Conservation (phyloP, 176 grass and related monocot genomes). For the Oryza coarctata region DNA sequence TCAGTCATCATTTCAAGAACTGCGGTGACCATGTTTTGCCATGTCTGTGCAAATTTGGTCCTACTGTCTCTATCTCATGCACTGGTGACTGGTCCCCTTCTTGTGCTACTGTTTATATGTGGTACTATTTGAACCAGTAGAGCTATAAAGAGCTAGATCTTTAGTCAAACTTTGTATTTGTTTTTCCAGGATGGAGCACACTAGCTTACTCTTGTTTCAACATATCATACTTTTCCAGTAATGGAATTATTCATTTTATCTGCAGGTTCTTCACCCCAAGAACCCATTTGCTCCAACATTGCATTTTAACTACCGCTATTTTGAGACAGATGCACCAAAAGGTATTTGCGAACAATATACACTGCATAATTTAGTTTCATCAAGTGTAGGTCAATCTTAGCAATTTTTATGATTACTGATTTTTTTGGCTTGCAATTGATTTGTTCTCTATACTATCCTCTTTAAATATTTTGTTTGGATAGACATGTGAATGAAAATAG, state of each 20-base stretch:
- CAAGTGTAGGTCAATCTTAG: neutral
- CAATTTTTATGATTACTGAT: neutral
- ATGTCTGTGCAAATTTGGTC: neutral
- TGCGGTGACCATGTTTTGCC: neutral
- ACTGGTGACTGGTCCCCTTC: neutral
- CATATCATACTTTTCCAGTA: neutral
- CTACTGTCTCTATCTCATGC: neutral
- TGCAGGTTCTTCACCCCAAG: constrained; percentile 98
- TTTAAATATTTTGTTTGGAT: neutral
- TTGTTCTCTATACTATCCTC: neutral
- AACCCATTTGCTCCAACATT: constrained; percentile 95
- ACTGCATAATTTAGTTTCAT: neutral
- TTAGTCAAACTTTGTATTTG: neutral
- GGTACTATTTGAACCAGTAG: neutral
- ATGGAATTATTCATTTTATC: neutral
- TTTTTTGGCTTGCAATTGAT: neutral
- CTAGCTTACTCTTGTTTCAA: neutral
- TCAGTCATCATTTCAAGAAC: neutral
- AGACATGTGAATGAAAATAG: neutral
- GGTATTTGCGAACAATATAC: constrained; percentile 33
- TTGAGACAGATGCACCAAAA: constrained; percentile 98
- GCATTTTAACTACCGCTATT: constrained; percentile 99
- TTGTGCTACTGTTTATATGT: neutral
- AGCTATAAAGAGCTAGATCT: neutral
- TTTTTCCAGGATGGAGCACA: neutral